phyloP scores from a whole-genome alignment of 768 basidiomycete species.

The Tephrocybe sp. region DNA sequence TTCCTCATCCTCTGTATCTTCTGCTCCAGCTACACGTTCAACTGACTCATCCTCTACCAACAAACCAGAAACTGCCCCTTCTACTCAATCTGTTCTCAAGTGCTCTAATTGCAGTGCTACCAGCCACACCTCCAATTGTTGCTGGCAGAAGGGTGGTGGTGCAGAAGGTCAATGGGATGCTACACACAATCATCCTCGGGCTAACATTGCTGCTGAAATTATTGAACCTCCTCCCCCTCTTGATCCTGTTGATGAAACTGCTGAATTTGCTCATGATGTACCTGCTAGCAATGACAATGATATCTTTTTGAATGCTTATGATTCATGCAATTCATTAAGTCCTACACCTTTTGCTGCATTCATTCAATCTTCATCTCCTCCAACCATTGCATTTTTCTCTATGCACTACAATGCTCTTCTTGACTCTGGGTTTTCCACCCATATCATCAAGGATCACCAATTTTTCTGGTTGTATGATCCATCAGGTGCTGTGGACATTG shows the following conservation, averaged over 20 bases:
- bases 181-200: not conserved
- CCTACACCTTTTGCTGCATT: not conserved
- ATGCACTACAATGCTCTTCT: slow-evolving; percentile 11
- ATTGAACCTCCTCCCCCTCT: too few species aligned
- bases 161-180: not conserved
- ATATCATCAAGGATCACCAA: slow-evolving; percentile 15
- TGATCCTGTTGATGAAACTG: not conserved
- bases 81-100: not conserved
- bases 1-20: too few species aligned
- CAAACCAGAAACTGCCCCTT: not conserved
- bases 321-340: not conserved
- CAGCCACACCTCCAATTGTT: not conserved
- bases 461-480: slow-evolving; percentile 19
- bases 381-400: not conserved
- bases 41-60: not conserved
- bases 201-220: not conserved
- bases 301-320: not conserved
- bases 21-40: not conserved
- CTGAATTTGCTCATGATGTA: not conserved
- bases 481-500: not conserved
- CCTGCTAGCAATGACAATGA: too few species aligned
- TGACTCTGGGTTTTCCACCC: slow-evolving; percentile 23
- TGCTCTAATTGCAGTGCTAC: not conserved
- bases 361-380: not conserved
- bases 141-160: slow-evolving; percentile 6